Conservation (phyloP, 345 rosid species). For the Citrus australasica region DNA sequence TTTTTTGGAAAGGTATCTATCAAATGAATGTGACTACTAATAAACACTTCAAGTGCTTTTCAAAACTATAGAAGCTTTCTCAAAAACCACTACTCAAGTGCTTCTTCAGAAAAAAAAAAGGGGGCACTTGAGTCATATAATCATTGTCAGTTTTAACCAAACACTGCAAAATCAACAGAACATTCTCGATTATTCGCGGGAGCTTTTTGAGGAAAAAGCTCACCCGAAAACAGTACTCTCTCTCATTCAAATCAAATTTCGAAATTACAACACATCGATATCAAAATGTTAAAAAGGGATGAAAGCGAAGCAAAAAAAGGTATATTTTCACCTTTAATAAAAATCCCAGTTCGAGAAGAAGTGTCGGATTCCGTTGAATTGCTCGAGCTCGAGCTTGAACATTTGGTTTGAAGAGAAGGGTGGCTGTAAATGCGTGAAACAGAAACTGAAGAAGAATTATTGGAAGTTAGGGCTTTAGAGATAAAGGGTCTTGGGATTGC, state of each 20-base stretch:
- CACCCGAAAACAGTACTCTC: not conserved
- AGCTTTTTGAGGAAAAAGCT: not conserved
- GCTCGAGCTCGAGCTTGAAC: slow-evolving; percentile 7
- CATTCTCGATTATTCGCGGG: not conserved
- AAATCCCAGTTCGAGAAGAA: slow-evolving; percentile 12
- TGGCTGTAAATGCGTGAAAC: slow-evolving; percentile 3
- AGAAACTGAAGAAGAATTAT: slow-evolving; percentile 2
- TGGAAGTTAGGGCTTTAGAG: slow-evolving; percentile 8
- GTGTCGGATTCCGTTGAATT: slow-evolving; percentile 11
- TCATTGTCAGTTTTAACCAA: not conserved
- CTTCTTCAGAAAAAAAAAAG: not conserved
- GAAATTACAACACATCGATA: not conserved
- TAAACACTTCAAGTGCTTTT: not conserved
- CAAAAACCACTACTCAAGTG: not conserved
- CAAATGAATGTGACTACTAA: not conserved
- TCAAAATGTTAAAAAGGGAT: not conserved
- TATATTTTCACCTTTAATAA: slow-evolving; percentile 21
- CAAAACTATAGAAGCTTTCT: not conserved
- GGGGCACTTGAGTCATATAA: not conserved
- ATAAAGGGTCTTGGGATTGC: not conserved
- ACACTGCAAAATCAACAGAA: not conserved
- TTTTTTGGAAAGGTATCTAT: not conserved
- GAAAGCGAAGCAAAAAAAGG: not conserved
- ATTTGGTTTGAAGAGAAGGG: slow-evolving; percentile 17
- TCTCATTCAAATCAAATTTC: not conserved